Percentiles rank a stretch among this genome's conserved stretches.
phyloP scores from a whole-genome alignment of 495 filamentous ascomycete species.

The Trichoderma orchidacearum region DNA sequence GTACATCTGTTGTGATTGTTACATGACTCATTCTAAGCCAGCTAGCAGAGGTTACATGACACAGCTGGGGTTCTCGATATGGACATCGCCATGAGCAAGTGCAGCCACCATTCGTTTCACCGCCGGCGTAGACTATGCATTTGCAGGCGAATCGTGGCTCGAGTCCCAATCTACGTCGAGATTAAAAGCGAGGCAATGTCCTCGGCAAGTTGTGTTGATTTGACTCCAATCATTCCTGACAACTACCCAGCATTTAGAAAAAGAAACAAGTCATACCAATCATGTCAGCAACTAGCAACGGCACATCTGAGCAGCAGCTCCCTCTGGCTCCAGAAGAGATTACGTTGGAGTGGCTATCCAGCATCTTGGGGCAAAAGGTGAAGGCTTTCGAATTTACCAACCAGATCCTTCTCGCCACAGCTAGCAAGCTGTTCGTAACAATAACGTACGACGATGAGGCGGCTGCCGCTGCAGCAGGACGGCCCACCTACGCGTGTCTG shows the following conservation, averaged over 20 bases:
- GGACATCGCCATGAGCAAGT: too few relatives aligned
- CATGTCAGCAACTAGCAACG: not conserved
- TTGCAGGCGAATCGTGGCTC: too few relatives aligned
- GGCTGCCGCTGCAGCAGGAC: not conserved
- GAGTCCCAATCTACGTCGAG: too few relatives aligned
- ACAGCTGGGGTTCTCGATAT: not conserved
- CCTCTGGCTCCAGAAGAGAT: slow-evolving; percentile 1
- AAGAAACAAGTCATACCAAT: not conserved
- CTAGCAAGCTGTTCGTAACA: slow-evolving; percentile 4
- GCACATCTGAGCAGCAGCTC: not conserved
- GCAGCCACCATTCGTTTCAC: too few relatives aligned
- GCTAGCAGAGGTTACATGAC: not conserved
- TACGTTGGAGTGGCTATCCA: slow-evolving; percentile 4
- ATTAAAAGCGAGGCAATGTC: too few relatives aligned
- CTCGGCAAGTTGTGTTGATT: too few relatives aligned
- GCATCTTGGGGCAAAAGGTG: slow-evolving; percentile 2
- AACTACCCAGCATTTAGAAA: not conserved
- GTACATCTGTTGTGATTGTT: too few relatives aligned
- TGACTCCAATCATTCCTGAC: not conserved
- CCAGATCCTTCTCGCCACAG: slow-evolving; percentile 5
- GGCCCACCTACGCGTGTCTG: slow-evolving; percentile 1
- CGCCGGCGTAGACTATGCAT: too few relatives aligned
- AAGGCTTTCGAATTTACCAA: not conserved
- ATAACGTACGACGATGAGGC: slow-evolving; percentile 2
- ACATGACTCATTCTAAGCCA: too few relatives aligned